These are phyloP conservation scores for Puccinia sorghi DNA, from an alignment of 1,284 basidiomycete species.

Conservation along the genomic window DNA sequence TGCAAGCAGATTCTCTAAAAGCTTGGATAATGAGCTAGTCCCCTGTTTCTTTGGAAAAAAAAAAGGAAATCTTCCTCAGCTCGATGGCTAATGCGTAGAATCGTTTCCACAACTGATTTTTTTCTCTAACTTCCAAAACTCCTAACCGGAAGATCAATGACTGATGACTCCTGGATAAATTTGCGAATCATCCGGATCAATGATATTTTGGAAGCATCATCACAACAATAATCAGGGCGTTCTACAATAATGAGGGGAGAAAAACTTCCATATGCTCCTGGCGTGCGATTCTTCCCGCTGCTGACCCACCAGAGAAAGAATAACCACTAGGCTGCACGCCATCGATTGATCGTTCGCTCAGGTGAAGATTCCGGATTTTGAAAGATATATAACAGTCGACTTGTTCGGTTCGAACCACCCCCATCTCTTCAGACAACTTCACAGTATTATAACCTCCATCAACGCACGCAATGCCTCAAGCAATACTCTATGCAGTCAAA, in stretches of 20 bases:
- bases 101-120: background rate
- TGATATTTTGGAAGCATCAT: background rate
- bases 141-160: conserved; percentile 7
- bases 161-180: conserved; percentile 20
- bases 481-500: conserved; percentile 37
- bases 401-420: background rate
- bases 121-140: conserved; percentile 1
- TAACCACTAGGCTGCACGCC: background rate
- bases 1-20: background rate
- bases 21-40: background rate
- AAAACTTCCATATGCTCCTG: background rate
- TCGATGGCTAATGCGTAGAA: conserved; percentile 3
- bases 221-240: conserved; percentile 12
- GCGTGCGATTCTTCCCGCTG: background rate
- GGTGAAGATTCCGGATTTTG: background rate
- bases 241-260: background rate
- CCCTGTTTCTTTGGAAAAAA: background rate
- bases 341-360: conserved; percentile 1
- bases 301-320: background rate
- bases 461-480: conserved; percentile 18
- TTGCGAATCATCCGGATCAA: background rate
- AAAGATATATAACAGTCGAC: background rate
- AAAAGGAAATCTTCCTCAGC: conserved; percentile 2
- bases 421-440: conserved; percentile 10
- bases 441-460: background rate